Conservation (phyloP, 2,329 filamentous ascomycete species). For the Fusarium sp. region DNA sequence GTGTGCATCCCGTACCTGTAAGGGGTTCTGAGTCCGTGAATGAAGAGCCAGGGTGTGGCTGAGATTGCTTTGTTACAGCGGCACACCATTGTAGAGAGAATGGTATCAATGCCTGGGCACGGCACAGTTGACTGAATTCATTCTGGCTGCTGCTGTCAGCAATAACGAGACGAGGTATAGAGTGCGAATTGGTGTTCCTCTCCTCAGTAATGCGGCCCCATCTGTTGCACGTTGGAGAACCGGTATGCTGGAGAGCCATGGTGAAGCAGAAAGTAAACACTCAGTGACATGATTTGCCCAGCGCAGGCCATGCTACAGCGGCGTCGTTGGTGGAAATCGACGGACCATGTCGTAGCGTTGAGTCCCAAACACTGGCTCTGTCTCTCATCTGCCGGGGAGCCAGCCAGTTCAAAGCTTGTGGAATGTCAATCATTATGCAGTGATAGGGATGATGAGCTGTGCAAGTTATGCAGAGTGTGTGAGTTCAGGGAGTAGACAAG, state of each 20-base stretch:
- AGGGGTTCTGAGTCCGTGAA: constrained; percentile 28
- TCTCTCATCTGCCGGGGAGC: constrained; percentile 44
- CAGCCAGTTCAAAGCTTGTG: constrained; percentile 27
- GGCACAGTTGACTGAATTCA: constrained; percentile 19
- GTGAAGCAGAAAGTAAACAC: constrained; percentile 17
- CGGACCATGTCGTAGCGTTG: constrained; percentile 38
- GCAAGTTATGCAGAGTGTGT: constrained; percentile 28
- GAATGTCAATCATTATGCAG: constrained; percentile 24
- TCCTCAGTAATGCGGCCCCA: neutral
- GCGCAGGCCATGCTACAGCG: constrained; percentile 15
- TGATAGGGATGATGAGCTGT: constrained; percentile 20
- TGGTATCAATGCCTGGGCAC: constrained; percentile 28
- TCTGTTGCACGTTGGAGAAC: constrained; percentile 2
- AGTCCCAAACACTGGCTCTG: constrained; percentile 41
- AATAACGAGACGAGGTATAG: neutral
- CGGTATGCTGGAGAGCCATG: constrained; percentile 24
- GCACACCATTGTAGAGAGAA: constrained; percentile 33
- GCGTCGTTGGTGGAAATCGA: constrained; percentile 32
- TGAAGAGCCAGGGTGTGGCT: constrained; percentile 41
- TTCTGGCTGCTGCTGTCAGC: neutral
- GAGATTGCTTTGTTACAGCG: constrained; percentile 36
- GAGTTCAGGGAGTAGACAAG: neutral
- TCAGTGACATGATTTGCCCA: constrained; percentile 23
- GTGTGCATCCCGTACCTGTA: constrained; percentile 17
- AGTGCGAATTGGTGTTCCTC: neutral